Evolutionary conservation across 169 alveolate species (phyloP).

Genomic region (Cyclospora cayetanensis): DNA sequence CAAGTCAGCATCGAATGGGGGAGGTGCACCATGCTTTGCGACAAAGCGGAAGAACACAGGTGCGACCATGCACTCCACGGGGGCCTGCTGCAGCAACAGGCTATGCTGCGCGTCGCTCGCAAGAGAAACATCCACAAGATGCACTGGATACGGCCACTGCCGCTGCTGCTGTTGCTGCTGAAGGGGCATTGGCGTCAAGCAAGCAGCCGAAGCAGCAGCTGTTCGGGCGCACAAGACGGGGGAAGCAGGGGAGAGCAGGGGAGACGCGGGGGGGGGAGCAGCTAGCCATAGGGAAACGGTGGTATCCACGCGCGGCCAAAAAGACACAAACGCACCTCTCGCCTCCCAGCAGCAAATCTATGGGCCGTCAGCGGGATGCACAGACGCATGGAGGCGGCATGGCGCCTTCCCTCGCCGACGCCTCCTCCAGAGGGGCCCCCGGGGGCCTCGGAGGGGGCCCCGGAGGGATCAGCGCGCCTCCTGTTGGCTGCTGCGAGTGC

Average conservation of each 20-base stretch:
- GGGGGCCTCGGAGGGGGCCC: neutral
- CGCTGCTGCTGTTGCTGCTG: neutral
- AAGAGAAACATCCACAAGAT: neutral
- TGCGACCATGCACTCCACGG: neutral
- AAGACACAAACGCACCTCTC: neutral
- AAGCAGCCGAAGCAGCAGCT: neutral
- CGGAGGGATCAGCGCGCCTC: neutral
- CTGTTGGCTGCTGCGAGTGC: neutral
- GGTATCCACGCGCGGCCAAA: neutral
- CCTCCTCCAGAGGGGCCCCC: neutral
- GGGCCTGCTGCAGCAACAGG: neutral
- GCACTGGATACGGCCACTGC: neutral
- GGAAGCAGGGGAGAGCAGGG: neutral
- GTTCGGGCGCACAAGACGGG: neutral
- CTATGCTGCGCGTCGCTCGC: neutral
- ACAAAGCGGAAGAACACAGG: neutral
- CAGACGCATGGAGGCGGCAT: neutral
- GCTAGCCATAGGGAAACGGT: neutral
- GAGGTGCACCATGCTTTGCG: neutral
- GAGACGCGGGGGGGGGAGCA: neutral
- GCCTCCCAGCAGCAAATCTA: neutral
- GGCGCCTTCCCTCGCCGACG: neutral
- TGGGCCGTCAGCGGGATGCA: neutral
- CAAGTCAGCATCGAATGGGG: neutral
- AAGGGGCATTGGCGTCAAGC: neutral